Evolutionary conservation across 345 rosid genomes (phyloP).

Genomic region (Schrenkiella parvula): DNA sequence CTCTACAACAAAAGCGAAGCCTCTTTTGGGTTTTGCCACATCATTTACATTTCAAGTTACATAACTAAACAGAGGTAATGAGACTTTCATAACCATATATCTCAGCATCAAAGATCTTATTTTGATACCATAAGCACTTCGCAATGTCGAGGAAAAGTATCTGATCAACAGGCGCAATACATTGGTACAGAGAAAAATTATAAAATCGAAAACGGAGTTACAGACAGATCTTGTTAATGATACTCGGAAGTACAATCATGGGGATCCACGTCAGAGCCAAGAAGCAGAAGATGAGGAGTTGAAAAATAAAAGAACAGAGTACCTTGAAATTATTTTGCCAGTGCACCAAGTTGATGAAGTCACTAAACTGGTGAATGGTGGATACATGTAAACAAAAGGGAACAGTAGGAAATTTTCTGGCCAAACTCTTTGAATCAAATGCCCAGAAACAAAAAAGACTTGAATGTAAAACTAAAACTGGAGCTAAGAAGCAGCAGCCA

Average conservation of each 20-base stretch:
- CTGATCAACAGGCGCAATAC: neutral
- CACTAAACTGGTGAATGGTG: conserved; percentile 15
- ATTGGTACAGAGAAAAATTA: neutral
- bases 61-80: neutral
- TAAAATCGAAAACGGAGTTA: neutral
- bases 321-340: conserved; percentile 27
- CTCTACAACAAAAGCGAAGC: neutral
- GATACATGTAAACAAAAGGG: conserved; percentile 18
- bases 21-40: conserved; percentile 18
- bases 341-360: conserved; percentile 26
- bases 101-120: neutral
- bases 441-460: conserved; percentile 3
- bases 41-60: neutral
- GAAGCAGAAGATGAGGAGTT: neutral
- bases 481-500: conserved; percentile 33
- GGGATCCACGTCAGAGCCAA: neutral
- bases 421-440: neutral
- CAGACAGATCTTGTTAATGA: neutral
- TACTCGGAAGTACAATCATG: neutral
- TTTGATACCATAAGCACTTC: conserved; percentile 3
- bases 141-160: neutral
- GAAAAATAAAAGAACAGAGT: conserved; percentile 1
- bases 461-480: conserved; percentile 12
- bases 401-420: neutral
- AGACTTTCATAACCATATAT: neutral